Conservation (phyloP, 2,329 filamentous ascomycete species). For the Akanthomyces dipterigenus region DNA sequence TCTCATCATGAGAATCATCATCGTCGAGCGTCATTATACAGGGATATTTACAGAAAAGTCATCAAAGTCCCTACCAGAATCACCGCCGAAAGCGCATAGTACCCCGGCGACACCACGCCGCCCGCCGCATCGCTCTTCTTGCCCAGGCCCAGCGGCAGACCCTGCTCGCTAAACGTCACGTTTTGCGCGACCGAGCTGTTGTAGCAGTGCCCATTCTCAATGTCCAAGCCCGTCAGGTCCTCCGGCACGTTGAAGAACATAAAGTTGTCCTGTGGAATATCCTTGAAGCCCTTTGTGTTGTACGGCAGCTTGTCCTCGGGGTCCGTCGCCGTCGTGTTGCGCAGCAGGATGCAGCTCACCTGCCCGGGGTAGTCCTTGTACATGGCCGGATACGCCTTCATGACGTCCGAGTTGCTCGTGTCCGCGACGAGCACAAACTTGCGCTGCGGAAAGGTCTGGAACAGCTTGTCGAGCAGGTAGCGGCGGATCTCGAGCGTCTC, state of each 20-base stretch:
- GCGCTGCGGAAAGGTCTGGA: slow-evolving; percentile 66
- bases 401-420: slow-evolving; percentile 70
- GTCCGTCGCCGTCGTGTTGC: slow-evolving; percentile 69
- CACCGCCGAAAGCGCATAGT: neutral
- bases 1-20: too few species aligned
- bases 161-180: slow-evolving; percentile 62
- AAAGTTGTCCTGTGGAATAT: slow-evolving; percentile 57
- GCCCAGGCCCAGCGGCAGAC: slow-evolving; percentile 42
- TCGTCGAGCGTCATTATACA: neutral
- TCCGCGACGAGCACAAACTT: slow-evolving; percentile 73
- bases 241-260: slow-evolving; percentile 75
- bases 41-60: neutral
- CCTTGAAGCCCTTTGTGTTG: slow-evolving; percentile 17
- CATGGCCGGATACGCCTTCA: slow-evolving; percentile 57
- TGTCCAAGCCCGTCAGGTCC: slow-evolving; percentile 59
- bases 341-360: slow-evolving; percentile 70
- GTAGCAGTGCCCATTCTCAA: slow-evolving; percentile 46
- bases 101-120: neutral
- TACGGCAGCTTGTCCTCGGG: slow-evolving; percentile 56
- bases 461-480: slow-evolving; percentile 63
- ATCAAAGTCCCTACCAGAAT: neutral
- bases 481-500: slow-evolving; percentile 60
- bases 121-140: slow-evolving; percentile 11
- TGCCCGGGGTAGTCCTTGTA: slow-evolving; percentile 61
- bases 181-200: slow-evolving; percentile 62